Evolutionary conservation across 768 basidiomycete species (phyloP).

Genomic region (Podaxis sp.): DNA sequence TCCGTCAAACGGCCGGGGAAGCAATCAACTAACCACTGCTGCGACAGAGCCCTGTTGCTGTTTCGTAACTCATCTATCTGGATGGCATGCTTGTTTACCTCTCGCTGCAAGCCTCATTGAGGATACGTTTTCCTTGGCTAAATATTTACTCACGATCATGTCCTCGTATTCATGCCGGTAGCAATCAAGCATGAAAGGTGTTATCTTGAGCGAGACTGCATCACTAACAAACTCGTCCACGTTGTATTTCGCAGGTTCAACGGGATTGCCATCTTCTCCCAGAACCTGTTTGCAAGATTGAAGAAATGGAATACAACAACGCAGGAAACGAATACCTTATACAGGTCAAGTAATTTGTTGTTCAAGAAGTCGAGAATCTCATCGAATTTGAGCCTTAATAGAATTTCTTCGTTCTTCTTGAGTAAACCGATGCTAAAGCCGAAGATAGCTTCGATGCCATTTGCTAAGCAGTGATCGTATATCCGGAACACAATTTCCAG

Average conservation of each 20-base stretch:
- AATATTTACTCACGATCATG: conserved; percentile 41
- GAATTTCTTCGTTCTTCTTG: conserved; percentile 79
- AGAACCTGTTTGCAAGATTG: conserved; percentile 23
- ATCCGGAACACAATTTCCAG: conserved; percentile 93
- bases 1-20: neutral
- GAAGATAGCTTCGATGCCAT: conserved; percentile 96
- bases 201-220: conserved; percentile 81
- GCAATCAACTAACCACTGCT: conserved; percentile 70
- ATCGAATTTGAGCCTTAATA: conserved; percentile 87
- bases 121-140: neutral
- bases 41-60: conserved; percentile 71
- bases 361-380: conserved; percentile 86
- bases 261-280: conserved; percentile 27
- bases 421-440: conserved; percentile 88
- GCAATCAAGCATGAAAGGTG: conserved; percentile 93
- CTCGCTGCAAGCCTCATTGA: conserved; percentile 37
- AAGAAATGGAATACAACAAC: neutral
- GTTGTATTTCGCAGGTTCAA: conserved; percentile 44
- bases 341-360: conserved; percentile 76
- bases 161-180: conserved; percentile 91
- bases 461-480: conserved; percentile 95
- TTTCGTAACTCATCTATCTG: conserved; percentile 84
- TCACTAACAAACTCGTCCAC: conserved; percentile 88
- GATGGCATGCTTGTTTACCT: conserved; percentile 77
- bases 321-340: conserved; percentile 46